Conservation (phyloP, 345 rosid species). For the Hevea brasiliensis region DNA sequence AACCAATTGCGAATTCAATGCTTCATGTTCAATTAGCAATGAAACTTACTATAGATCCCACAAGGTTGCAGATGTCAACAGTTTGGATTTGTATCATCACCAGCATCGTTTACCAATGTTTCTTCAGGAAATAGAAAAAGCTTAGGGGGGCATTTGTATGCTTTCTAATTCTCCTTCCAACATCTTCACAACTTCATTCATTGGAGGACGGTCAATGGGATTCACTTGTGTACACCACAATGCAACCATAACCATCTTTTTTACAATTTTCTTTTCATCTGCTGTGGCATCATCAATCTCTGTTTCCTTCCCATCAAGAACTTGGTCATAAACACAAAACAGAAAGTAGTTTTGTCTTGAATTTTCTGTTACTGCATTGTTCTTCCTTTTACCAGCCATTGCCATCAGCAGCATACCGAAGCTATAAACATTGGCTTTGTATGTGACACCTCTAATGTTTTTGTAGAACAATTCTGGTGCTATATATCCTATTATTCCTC, state of each 20-base stretch:
- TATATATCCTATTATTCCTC: conserved; percentile 26
- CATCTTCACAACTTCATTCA: conserved; percentile 21
- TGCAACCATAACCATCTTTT: conserved; percentile 14
- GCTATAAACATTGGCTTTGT: conserved; percentile 21
- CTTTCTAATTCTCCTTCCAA: conserved; percentile 10
- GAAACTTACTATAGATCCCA: no score
- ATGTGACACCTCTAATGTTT: conserved; percentile 11
- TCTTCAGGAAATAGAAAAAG: conserved; percentile 9
- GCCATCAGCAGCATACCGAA: conserved; percentile 19
- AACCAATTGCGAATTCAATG: no score
- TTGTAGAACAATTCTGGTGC: conserved; percentile 19
- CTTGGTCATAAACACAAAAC: neutral
- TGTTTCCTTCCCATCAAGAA: neutral
- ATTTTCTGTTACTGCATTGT: neutral
- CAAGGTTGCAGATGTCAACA: no score
- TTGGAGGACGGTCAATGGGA: conserved; percentile 11
- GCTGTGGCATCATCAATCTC: conserved; percentile 3
- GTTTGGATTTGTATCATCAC: no score
- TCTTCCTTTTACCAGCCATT: conserved; percentile 15
- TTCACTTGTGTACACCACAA: conserved; percentile 20
- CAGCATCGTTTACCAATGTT: neutral
- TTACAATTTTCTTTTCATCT: conserved; percentile 8
- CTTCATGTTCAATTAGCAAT: neutral
- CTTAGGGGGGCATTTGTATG: conserved; percentile 3
- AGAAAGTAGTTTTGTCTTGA: conserved; percentile 11